Percentiles rank a stretch among this genome's conserved stretches.
phyloP scores from a whole-genome alignment of 1,139 yeast species.

The Candida sojae region DNA sequence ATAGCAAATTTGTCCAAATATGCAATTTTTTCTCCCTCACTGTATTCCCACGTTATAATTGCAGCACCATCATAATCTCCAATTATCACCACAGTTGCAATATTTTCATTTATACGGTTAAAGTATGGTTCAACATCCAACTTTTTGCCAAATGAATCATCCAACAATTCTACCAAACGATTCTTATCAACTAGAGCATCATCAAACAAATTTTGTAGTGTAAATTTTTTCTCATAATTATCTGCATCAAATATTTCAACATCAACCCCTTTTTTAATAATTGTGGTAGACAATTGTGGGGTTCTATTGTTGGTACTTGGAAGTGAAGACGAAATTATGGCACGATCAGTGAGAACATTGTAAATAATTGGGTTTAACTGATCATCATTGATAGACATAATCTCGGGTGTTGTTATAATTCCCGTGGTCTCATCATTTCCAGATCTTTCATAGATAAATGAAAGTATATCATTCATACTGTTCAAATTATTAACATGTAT shows the following conservation, averaged over 20 bases:
- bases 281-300: conserved; percentile 72
- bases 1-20: conserved; percentile 95
- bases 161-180: conserved; percentile 61
- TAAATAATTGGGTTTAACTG: conserved; percentile 77
- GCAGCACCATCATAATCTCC: conserved; percentile 98
- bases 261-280: conserved; percentile 74
- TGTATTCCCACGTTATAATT: conserved; percentile 73
- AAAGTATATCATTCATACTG: conserved; percentile 50
- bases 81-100: conserved; percentile 79
- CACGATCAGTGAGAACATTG: conserved; percentile 87
- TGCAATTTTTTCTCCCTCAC: conserved; percentile 38
- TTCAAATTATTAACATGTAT: conserved; percentile 56
- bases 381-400: conserved; percentile 48
- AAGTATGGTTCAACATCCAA: conserved; percentile 69
- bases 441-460: conserved; percentile 29
- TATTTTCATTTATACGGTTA: conserved; percentile 57
- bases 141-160: conserved; percentile 75
- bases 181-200: conserved; percentile 55
- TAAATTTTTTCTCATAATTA: conserved; percentile 32
- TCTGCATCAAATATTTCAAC: conserved; percentile 51
- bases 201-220: conserved; percentile 45
- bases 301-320: conserved; percentile 73
- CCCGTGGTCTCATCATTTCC: conserved; percentile 48
- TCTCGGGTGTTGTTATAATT: conserved; percentile 41
- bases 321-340: conserved; percentile 88